Conservation (phyloP, 805 yeast species). For the Candida stauntonica region DNA sequence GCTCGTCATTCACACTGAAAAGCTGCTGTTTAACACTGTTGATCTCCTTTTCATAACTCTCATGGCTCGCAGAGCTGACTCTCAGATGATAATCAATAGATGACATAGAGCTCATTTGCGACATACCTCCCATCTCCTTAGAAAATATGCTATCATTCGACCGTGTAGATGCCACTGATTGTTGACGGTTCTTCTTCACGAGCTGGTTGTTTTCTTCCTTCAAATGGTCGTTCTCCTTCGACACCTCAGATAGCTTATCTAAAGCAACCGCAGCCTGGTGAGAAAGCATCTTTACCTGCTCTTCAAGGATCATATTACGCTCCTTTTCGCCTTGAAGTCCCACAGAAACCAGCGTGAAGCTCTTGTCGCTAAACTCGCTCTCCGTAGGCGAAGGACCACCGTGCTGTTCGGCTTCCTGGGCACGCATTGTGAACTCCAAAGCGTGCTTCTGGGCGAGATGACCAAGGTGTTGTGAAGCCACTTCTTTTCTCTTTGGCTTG, state of each 20-base stretch:
- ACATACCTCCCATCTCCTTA: conserved; percentile 8
- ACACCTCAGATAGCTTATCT: conserved; percentile 22
- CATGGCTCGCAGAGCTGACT: conserved; percentile 4
- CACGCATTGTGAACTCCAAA: conserved; percentile 8
- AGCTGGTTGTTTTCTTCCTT: conserved; percentile 18
- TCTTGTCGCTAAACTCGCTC: conserved; percentile 11
- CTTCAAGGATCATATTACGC: conserved; percentile 25
- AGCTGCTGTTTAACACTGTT: conserved; percentile 10
- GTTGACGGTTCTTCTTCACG: conserved; percentile 12
- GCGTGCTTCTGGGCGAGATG: conserved; percentile 12
- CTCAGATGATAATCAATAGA: conserved; percentile 13
- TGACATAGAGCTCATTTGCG: conserved; percentile 20
- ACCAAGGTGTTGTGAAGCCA: conserved; percentile 9
- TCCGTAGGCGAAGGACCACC: conserved; percentile 14
- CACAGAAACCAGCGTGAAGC: conserved; percentile 10
- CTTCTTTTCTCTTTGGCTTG: background rate
- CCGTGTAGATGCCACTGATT: conserved; percentile 11
- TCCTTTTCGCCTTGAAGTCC: conserved; percentile 26
- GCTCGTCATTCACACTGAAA: conserved; percentile 5
- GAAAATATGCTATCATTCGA: conserved; percentile 9
- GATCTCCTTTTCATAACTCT: conserved; percentile 15
- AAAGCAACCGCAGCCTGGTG: conserved; percentile 26
- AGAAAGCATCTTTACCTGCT: conserved; percentile 24
- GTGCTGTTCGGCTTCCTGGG: background rate
- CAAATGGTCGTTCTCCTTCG: conserved; percentile 18